phyloP scores from a whole-genome alignment of 257 asterid species.

The Perilla frutescens region DNA sequence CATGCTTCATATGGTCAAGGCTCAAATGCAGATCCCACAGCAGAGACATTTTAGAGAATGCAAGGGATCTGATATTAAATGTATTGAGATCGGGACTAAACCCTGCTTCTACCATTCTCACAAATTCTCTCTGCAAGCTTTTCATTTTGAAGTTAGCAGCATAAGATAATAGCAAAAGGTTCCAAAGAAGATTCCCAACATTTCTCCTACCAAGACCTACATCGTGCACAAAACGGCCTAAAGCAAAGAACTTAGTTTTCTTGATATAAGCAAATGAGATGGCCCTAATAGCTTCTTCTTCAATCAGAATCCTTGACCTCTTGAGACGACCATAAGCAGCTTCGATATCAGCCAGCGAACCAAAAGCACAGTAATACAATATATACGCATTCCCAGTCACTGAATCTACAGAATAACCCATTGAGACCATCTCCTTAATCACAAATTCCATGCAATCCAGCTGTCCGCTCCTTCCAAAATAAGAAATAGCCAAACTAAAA shows the following conservation, averaged over 20 bases:
- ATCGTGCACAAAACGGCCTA: slow-evolving; percentile 73
- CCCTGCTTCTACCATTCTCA: slow-evolving; percentile 87
- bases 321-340: slow-evolving; percentile 74
- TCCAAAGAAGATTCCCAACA: slow-evolving; percentile 91
- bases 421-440: slow-evolving; percentile 69
- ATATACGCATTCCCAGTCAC: slow-evolving; percentile 79
- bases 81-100: slow-evolving; percentile 81
- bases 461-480: slow-evolving; percentile 74
- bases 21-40: slow-evolving; percentile 91
- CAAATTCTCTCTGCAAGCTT: slow-evolving; percentile 88
- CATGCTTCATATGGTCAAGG: slow-evolving; percentile 89
- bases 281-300: slow-evolving; percentile 86
- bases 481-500: slow-evolving; percentile 52
- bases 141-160: slow-evolving; percentile 94
- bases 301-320: slow-evolving; percentile 82
- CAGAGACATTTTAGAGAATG: slow-evolving; percentile 89
- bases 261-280: slow-evolving; percentile 73
- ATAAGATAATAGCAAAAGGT: slow-evolving; percentile 80
- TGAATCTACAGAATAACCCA: slow-evolving; percentile 75
- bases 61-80: slow-evolving; percentile 77
- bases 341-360: slow-evolving; percentile 72
- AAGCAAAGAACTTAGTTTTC: slow-evolving; percentile 61
- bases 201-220: slow-evolving; percentile 90
- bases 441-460: slow-evolving; percentile 73
- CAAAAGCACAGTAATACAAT: slow-evolving; percentile 60